phyloP scores from a whole-genome alignment of 2,329 filamentous ascomycete species.

The Venturia nashicola region DNA sequence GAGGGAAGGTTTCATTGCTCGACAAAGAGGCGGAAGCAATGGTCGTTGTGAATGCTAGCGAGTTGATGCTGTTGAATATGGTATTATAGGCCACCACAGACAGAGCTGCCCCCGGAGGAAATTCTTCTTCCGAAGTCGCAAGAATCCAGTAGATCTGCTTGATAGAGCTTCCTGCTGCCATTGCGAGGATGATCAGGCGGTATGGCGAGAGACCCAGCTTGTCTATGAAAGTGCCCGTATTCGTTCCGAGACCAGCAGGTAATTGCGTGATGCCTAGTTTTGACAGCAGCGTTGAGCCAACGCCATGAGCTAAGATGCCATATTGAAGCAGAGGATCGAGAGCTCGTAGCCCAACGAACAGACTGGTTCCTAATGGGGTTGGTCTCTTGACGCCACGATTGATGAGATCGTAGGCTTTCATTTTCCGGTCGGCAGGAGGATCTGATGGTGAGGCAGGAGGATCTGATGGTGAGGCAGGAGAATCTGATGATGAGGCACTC shows the following conservation, averaged over 20 bases:
- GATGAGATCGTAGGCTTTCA: conserved; percentile 20
- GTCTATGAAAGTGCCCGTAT: conserved; percentile 29
- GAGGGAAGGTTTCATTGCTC: conserved; percentile 26
- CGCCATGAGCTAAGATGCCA: conserved; percentile 32
- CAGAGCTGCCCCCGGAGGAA: conserved; percentile 31
- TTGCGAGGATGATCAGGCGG: conserved; percentile 38
- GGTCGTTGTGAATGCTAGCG: conserved; percentile 39
- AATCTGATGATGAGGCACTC: neutral
- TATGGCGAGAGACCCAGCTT: conserved; percentile 37
- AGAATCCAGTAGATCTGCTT: conserved; percentile 47
- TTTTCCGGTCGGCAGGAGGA: neutral
- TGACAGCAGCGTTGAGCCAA: conserved; percentile 31
- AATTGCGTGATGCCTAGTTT: conserved; percentile 33
- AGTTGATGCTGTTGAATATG: conserved; percentile 41
- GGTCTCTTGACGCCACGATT: conserved; percentile 28
- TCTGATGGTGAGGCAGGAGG: neutral
- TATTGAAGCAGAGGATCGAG: conserved; percentile 38
- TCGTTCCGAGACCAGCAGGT: conserved; percentile 27
- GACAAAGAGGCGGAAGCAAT: conserved; percentile 33
- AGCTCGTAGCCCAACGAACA: conserved; percentile 35
- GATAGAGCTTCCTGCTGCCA: conserved; percentile 38
- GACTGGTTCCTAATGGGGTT: conserved; percentile 25
- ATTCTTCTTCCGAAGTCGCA: conserved; percentile 36
- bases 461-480: no score
- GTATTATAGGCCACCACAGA: conserved; percentile 41